A percentile compares a stretch with the other conserved stretches of the same genome.
These are phyloP conservation scores for Thelonectria olida DNA, from an alignment of 2,329 filamentous ascomycete species.

Conservation along the genomic window DNA sequence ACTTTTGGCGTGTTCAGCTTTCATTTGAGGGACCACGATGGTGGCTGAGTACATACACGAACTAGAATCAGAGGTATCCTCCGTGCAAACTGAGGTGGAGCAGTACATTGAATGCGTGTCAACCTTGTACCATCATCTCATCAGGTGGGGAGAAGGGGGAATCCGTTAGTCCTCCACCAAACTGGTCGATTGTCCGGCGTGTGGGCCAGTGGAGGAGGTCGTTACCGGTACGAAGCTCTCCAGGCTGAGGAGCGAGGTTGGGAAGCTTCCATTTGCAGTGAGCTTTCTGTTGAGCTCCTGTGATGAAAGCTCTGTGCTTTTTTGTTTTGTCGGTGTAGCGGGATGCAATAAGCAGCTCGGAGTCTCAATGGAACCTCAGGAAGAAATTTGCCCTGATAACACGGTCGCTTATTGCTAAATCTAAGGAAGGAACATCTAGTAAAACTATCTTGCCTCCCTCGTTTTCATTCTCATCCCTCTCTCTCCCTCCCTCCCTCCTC, in stretches of 20 bases:
- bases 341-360: not conserved
- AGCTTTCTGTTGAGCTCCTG: not conserved
- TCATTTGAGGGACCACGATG: constrained; percentile 12
- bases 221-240: not conserved
- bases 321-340: no score
- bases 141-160: not conserved
- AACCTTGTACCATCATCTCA: constrained; percentile 19
- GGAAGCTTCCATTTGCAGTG: not conserved
- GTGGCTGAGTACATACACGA: not conserved
- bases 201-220: not conserved
- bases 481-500: not conserved
- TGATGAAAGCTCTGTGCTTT: not conserved
- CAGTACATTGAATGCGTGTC: constrained; percentile 12
- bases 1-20: constrained; percentile 6
- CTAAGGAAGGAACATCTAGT: not conserved
- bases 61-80: not conserved
- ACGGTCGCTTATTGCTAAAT: not conserved
- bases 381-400: not conserved
- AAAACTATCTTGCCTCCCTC: not conserved
- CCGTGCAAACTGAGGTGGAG: not conserved
- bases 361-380: not conserved
- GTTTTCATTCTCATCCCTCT: not conserved
- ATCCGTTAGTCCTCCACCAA: constrained; percentile 10
- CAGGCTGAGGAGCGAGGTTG: no score
- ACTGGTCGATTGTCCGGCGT: constrained; percentile 2